These are phyloP conservation scores for Primulina tabacum DNA, from an alignment of 257 asterid species.

Conservation along the genomic window DNA sequence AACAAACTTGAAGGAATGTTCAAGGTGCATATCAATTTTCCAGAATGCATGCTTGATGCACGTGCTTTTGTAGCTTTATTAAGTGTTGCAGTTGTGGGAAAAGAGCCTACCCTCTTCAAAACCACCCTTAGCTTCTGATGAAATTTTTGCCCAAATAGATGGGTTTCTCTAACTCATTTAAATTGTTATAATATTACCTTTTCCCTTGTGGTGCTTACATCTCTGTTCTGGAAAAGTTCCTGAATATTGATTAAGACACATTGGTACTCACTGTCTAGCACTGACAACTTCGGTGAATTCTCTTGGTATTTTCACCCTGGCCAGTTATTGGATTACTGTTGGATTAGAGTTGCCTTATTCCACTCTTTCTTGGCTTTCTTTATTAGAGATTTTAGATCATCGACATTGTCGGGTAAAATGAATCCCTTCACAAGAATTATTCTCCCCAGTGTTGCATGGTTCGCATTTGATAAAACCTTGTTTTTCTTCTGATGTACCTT, in stretches of 20 bases:
- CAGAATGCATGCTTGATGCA: slow-evolving; percentile 15
- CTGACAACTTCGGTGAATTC: neutral
- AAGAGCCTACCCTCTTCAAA: neutral
- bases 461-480: neutral
- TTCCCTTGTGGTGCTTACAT: neutral
- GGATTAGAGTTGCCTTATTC: neutral
- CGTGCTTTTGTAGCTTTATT: slow-evolving; percentile 1
- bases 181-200: neutral
- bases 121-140: neutral
- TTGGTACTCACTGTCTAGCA: neutral
- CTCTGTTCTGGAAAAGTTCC: neutral
- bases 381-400: neutral
- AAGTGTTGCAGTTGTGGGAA: neutral
- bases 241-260: neutral
- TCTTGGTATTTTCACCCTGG: neutral
- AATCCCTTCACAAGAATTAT: neutral
- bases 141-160: neutral
- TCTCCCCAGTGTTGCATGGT: neutral
- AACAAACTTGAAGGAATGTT: slow-evolving; percentile 99
- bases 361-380: neutral
- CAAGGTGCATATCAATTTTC: slow-evolving; percentile 52
- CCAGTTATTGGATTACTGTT: neutral
- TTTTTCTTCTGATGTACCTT: neutral
- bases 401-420: neutral
- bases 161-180: neutral